Base-by-base conservation (phyloP, 371 early-diverging fungal genomes). In the Apophysomyces variabilis region DNA sequence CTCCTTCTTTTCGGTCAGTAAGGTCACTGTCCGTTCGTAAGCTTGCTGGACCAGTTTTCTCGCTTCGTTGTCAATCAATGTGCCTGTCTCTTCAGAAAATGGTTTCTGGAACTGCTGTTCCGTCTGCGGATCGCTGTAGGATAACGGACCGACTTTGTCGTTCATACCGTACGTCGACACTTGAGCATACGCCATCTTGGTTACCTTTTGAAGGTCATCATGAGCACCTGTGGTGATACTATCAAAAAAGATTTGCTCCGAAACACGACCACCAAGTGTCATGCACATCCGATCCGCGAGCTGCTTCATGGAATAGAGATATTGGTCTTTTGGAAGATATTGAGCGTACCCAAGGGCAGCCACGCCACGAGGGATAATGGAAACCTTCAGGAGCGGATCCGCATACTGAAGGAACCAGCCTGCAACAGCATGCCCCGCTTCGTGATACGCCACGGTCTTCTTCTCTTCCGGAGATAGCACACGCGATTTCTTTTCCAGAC, bases 301-400 rank as follows among this genome's bases (percentile, higher is more conserved):
- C 73, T 98, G 97, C 45, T 87, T 89, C 12, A 91, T 93, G 41
- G 95, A 94, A 72, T 96, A 95, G 66, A 99, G 78, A 77, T 96
- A 96, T 82, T 96, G 93, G 67, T 99, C 99, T 80, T 97, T 96
- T 70, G 99, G 99, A 67, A 99, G 71, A 75, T 98, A 99, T 80
- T 98, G 99, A 37, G 99, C 99, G 80, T 98, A 99, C 18, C 99
- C 99, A 32, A 99, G 88, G 21, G 99, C 98, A 41, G 93, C 98
- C 8, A 87, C 83, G 37, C 98, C 98, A 66, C 99, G 93, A 56
- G 99, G 99, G 68, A 99, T 99, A 68, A 99, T 98, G 61, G 97
- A 96, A 2, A 98, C 97, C 86, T 99, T 98, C 62, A 99, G 86
- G 38, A 99, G 84, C n/a, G 98, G 98, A 77, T 97, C 95, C 12